Evolutionary conservation across 1,284 basidiomycete genomes (phyloP), one percentile per base, ranked within the genome.

Genomic region (Pascua sp.): DNA sequence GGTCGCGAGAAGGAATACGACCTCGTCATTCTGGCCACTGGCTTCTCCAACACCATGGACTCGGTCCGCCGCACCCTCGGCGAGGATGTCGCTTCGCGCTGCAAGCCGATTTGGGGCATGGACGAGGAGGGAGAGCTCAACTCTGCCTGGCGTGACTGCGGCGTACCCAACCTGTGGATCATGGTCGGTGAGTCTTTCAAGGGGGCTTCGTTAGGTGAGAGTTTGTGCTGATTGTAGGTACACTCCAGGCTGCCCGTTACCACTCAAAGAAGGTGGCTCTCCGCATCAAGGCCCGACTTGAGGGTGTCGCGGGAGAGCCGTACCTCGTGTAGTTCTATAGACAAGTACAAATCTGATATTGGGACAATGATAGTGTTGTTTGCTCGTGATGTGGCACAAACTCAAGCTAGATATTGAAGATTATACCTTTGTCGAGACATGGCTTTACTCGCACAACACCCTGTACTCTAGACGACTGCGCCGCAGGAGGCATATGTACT

Each of bases 21-120:
- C 67, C 80, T 87, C 8, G 81, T 90, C 36, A 63, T 90, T 13
- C 83, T 85, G 69, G 83, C 84, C 4, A 87, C 85, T 10, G 85
- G 85, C 80, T 86, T 67, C 55, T 59, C 59, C 40, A 63, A 63
- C 61, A 64, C 66, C 8, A 62, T 67, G 47, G 69, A 72, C 37
- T 78, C 80, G 12, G 73, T 84, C 39, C 42, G 54, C 38, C 32
- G 13, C 11, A 66, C 64, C 5, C 62, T 82, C 17, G 81, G 81
- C 0, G 78, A 83, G n/a, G 80, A 83, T 11, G 72, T 84, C 10
- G 80, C 78, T 2, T 69, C 77, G 18, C 76, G 77, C 42, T 64
- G 81, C 39, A 75, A 77, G 11, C 77, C 78, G 0, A 75, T 86
- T 46, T 86, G 85, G 86, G 81, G 83, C 8, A 61, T 84, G 36